A percentile compares a stretch with the other conserved stretches of the same genome.
These are phyloP conservation scores for Neonectria coccinea DNA, from an alignment of 2,329 filamentous ascomycete species.

Conservation along the genomic window DNA sequence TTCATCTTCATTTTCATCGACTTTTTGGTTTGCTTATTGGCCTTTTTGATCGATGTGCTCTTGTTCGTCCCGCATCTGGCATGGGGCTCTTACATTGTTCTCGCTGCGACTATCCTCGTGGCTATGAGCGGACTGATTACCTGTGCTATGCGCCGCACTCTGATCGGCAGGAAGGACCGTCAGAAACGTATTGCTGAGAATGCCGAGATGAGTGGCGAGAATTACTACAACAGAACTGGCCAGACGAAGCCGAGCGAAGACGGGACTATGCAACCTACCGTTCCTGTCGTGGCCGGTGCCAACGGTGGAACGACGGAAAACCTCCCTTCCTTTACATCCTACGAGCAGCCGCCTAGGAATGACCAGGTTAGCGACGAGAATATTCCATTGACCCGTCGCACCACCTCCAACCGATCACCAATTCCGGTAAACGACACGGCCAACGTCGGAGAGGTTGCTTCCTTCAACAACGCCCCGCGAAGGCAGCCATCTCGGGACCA, in stretches of 20 bases:
- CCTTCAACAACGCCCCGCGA: slow-evolving; percentile 49
- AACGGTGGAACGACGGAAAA: slow-evolving; percentile 62
- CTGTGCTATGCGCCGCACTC: slow-evolving; percentile 92
- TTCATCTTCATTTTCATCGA: slow-evolving; percentile 90
- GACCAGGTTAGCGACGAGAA: slow-evolving; percentile 75
- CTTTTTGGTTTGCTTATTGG: slow-evolving; percentile 83
- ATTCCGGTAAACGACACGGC: slow-evolving; percentile 57
- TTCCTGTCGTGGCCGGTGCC: slow-evolving; percentile 68
- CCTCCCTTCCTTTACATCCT: slow-evolving; percentile 70
- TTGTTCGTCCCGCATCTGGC: slow-evolving; percentile 93
- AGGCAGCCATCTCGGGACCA: slow-evolving; percentile 67
- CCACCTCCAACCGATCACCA: slow-evolving; percentile 69
- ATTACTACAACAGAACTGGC: slow-evolving; percentile 82
- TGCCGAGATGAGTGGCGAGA: slow-evolving; percentile 95
- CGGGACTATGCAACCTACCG: slow-evolving; percentile 65
- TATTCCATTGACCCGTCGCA: slow-evolving; percentile 75
- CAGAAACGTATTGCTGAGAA: slow-evolving; percentile 93
- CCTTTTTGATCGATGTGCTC: slow-evolving; percentile 93
- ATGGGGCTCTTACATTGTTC: slow-evolving; percentile 94
- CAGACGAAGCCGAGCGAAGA: slow-evolving; percentile 61
- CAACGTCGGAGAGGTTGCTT: slow-evolving; percentile 49
- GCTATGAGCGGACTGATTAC: slow-evolving; percentile 85
- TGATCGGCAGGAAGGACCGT: slow-evolving; percentile 92
- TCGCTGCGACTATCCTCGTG: slow-evolving; percentile 88
- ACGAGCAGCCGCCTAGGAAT: slow-evolving; percentile 73